Evolutionary conservation across 75 land plant genomes (phyloP), one percentile per base, ranked within the genome.

Genomic region (Picea glauca): DNA sequence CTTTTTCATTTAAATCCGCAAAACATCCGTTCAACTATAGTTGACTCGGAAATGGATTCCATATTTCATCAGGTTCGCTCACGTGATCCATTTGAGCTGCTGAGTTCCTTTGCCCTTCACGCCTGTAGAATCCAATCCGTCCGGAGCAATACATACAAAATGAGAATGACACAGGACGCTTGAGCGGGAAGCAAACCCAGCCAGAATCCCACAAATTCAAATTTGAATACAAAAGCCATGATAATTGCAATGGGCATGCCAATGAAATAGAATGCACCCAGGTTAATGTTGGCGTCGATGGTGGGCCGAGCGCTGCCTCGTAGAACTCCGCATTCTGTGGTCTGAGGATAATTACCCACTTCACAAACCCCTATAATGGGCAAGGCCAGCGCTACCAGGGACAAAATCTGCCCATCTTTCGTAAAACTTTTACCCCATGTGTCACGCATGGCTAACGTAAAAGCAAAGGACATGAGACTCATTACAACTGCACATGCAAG

Each of bases 281-380:
- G 81, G 80, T 84, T 84, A 18, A 80, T 78, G 73, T 75, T 67
- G 13, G 86, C 89, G 26, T 81, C 89, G 60, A 58, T 67, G 30
- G 82, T 26, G 5, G 83, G 86, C 72, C 89, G 68, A 7, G 86
- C 89, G 72, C 86, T 87, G 13, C 89, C 89, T 18, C 86, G 77
- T 33, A 87, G 77, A 3, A 84, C 83, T 3, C 89, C 89, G 61
- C 89, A 84, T 6, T 60, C 26, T 26, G 26, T 26, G 26, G 26
- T 26, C 26, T 26, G 26, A 26, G 26, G 26, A 26, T 26, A 26
- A 80, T 90, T 90, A 0, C 88, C 90, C 8, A 90, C 80, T 84
- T 90, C 90, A 23, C 92, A 90, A 0, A 90, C 83, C 4, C 89
- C 92, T 6, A 90, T 80, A n/a, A n/a, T n/a, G n/a, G n/a, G n/a